Base-by-base conservation (phyloP, 2,329 filamentous ascomycete genomes). In the Pestalotiopsis sp. region DNA sequence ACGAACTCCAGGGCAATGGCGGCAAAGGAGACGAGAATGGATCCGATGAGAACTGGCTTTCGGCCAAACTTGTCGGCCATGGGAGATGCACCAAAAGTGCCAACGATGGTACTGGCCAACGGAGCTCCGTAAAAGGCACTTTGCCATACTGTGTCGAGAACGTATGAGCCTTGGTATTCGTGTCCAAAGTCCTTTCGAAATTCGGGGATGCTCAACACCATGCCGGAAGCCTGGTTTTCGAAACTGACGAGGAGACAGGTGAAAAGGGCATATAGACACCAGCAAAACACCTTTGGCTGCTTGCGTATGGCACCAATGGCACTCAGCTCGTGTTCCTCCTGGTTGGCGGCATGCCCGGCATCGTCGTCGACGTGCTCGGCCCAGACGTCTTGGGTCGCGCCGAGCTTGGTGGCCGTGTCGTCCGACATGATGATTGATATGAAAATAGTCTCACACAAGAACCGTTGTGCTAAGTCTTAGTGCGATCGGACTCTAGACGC, bases 1-100 rank as follows among this genome's bases (percentile, higher is more conserved):
- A 79, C 72, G 52, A 81, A 79, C 70, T 81, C 79, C 67, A 81
- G 73, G 1, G 76, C 78, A 17, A 80, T 72, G 13, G 78, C 78
- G 5, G 72, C 77, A 62, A 78, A 79, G 13, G 76, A 74, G n/a
- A 81, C 68, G 20, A 75, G 57, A 1, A 81, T 71, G 41, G 74
- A 75, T 31, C 76, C 60, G 14, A 78, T 72, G 14, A 80, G 71
- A 3, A 77, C 75, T 57, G 71, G 67, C 38, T 76, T 75, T 23
- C 79, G 76, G 12, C 80, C 79, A 31, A 81, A 72, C 70, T 72
- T 73, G 68, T 81, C 80, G 23, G 79, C 78, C 3, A 81, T 38
- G 67, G 74, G 71, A 36, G 75, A 78, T 41, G 73, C 76, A 27
- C 14, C 63, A 56, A 65, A 41, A 11, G 63, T 39, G n/a, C 64